Conservation (phyloP, 1,139 yeast species). For the Scheffersomyces segobiensis region DNA sequence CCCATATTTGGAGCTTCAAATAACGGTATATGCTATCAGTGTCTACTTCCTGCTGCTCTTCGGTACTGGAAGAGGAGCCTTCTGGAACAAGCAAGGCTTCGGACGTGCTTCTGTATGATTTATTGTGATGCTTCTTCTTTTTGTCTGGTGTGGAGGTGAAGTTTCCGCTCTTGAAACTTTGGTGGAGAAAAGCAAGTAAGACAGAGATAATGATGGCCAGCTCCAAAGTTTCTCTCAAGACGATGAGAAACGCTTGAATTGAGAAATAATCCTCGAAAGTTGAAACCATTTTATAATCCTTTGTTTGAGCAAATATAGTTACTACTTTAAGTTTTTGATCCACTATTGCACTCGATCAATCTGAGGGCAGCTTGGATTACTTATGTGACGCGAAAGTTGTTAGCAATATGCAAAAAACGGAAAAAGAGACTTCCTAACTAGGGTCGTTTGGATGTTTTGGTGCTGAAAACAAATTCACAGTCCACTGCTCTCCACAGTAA, state of each 20-base stretch:
- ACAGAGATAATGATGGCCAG: constrained; percentile 50
- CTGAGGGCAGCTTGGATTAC: neutral
- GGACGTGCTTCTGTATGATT: neutral
- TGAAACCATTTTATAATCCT: constrained; percentile 13
- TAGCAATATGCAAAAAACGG: neutral
- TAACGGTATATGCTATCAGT: constrained; percentile 14
- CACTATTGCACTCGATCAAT: neutral
- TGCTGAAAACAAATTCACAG: neutral
- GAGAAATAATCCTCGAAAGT: constrained; percentile 39
- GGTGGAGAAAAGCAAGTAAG: constrained; percentile 42
- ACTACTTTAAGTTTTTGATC: neutral
- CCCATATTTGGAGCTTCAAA: constrained; percentile 41
- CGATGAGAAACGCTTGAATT: constrained; percentile 46
- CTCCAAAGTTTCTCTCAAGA: constrained; percentile 47
- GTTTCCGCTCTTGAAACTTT: constrained; percentile 21
- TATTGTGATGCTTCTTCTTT: neutral
- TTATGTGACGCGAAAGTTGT: neutral
- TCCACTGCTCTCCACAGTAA: neutral
- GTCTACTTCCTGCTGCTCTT: neutral
- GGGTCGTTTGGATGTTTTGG: neutral
- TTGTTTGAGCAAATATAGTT: neutral
- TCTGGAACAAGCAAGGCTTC: neutral
- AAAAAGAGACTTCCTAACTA: neutral
- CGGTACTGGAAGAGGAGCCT: neutral
- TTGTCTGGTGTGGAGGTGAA: neutral